Base-by-base conservation (phyloP, 805 yeast genomes). In the Yamadazyma insecticola region DNA sequence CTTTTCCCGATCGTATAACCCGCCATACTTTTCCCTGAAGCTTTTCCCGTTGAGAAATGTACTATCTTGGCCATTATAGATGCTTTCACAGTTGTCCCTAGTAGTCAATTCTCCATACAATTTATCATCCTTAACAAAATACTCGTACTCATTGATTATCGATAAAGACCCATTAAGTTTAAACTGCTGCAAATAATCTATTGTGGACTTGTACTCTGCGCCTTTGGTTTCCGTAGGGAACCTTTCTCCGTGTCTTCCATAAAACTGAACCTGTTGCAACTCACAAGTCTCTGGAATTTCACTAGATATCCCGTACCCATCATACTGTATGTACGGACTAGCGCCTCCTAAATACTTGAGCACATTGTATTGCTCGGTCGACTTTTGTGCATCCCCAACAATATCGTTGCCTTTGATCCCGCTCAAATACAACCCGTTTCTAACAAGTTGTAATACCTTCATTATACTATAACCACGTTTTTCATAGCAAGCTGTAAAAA, bases 201-300 rank as follows among this genome's bases (percentile, higher is more conserved):
- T 35, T 15, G 60, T 42, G 4, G 45, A 37, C 30, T 60, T 55
- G 29, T 50, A 50, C 6, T 24, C 13, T 21, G 37, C 40, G 5
- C 68, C 68, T 23, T 43, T 39, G 16, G 47, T 35, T 12, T 33
- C 41, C 12, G 65, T 49, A 11, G 70, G 65, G 48, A 67, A 82
- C 40, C 95, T 63, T 53, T 84, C 92, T 13, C 90, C 94, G 47
- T 86, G 94, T 46, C 95, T 70, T 36, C 78, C 76, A 33, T 81
- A 57, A 15, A 82, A 57, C 43, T 80, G 87, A 8, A 81, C 85
- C 53, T 81, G 90, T 41, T 72, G 72, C 32, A 78, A 60, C 5
- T 54, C 43, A 50, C 83, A 78, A 24, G 59, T 57, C 7, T 53
- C 58, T 12, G 81, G 80, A 1, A 60, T 40, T 11, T 57, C 72